Evolutionary conservation across 140 eudicot species (phyloP), one percentile per base, ranked within the genome.

Genomic region (Anethum foeniculum): DNA sequence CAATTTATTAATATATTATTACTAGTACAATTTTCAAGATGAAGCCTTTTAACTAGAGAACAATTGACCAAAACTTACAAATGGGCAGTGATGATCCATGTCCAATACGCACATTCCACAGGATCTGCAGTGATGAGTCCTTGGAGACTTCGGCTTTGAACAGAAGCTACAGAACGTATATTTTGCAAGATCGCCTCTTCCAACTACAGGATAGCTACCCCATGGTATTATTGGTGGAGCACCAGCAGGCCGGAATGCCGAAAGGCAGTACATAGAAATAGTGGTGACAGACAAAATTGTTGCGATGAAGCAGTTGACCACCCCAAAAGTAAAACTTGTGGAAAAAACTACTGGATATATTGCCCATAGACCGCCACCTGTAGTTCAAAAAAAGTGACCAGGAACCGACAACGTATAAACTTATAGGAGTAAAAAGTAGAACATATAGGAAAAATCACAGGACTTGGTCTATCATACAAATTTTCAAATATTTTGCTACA

Each of bases 311-410:
- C 77, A 77, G 89, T 91, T 90, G 73, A 88, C 81, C 79, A 78
- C 67, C 77, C 97, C 93, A 81, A 52, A 83, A 11, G 90, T 80
- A 82, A 80, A 86, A 78, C 93, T 87, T 75, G 83, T 64, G 4
- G 97, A 91, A 88, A 95, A 91, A 48, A 88, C 67, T 25, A 84
- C 77, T 6, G 99, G 98, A 82, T 83, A 91, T 75, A 91, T 87
- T 47, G 97, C 99, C 99, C 97, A 92, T 28, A 92, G 62, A 79
- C 97, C 97, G 36, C 92, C 90, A 86, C 99, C 99, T 95, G 90
- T 85, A 87, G 38, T 38, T 60, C 75, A 87, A 44, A 14, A 56
- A 51, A 58, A 27, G 41, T n/a, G 43, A 79, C 9, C 47, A 75
- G 58, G n/a, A 34, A 54, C 8, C 32, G 32, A 27, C 36, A 76